Base-by-base conservation (phyloP, 164 flowering plant species). In the Vitis riparia region DNA sequence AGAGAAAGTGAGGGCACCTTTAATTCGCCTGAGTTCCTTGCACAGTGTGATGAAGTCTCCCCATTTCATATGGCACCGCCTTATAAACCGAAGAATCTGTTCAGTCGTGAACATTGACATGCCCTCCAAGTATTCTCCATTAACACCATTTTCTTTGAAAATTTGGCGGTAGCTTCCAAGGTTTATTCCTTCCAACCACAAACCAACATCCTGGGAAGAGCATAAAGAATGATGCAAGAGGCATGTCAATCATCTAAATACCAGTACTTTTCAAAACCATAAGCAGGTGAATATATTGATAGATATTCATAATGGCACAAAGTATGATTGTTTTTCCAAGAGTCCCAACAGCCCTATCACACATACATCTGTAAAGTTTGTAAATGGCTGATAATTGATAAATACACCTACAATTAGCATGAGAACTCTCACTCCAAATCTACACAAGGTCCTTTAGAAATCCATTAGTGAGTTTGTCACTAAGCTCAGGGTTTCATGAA, bases 31-130 rank as follows among this genome's bases (percentile, higher is more conserved):
- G 48, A 94, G 96, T 76, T 94, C 99, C 88, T 92, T 94, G 86
- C 99, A 92, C n/a, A 93, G 85, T 9, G 97, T 93, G 70, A 94
- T 94, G 71, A 94, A 94, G 81, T 94, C 99, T 66, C 98, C 99
- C 98, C 99, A 94, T 81, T 93, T 94, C 98, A 94, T 94, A 81
- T 92, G 99, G 80, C 96, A 91, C 58, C 91, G 84, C 77, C 99
- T 83, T 51, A 94, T 94, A 83, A 94, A 94, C 67, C 97, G 84
- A 61, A 94, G 92, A 75, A 94, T 93, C 75, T 94, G 98, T 73
- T 94, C 98, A 51, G 98, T 92, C 9, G 99, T 91, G 79, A 94
- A 93, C 97, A 90, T 88, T 52, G 98, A 93, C 89, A 94, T 86
- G 67, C 98, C 88, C 72, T 90, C 98, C 82, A 94, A 76, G 74